phyloP scores from a whole-genome alignment of 345 rosid species.

The Populus alba region DNA sequence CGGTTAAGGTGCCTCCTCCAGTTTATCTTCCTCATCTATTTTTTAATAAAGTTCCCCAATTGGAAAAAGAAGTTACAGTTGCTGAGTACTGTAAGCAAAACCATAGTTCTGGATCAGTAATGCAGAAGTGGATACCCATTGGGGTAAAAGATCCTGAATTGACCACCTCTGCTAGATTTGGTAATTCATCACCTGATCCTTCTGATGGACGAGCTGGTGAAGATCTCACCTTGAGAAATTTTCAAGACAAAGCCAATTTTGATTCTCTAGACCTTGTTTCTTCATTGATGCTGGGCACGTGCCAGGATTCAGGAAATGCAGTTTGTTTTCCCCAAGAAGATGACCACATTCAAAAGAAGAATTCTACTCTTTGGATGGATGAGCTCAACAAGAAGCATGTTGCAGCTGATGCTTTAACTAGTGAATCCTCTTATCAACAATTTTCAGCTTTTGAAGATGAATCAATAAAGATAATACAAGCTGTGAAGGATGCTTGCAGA shows the following conservation, averaged over 20 bases:
- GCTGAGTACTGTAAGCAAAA: conserved; percentile 36
- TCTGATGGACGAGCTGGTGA: conserved; percentile 20
- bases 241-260: conserved; percentile 18
- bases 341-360: not conserved
- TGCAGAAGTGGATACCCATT: conserved; percentile 53
- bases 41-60: conserved; percentile 23
- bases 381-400: conserved; percentile 17
- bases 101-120: conserved; percentile 31
- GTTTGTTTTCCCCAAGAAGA: conserved; percentile 13
- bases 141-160: conserved; percentile 27
- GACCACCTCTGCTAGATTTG: conserved; percentile 13
- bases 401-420: conserved; percentile 14
- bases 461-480: conserved; percentile 27
- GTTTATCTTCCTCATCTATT: conserved; percentile 37
- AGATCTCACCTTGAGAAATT: conserved; percentile 18
- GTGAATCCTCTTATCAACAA: conserved; percentile 17
- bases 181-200: conserved; percentile 12
- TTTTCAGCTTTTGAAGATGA: conserved; percentile 21
- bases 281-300: conserved; percentile 10
- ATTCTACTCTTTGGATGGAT: conserved; percentile 6
- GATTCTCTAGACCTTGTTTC: conserved; percentile 19
- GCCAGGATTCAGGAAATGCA: conserved; percentile 11
- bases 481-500: conserved; percentile 34
- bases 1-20: conserved; percentile 15
- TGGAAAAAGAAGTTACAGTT: conserved; percentile 24